Conservation (phyloP, 768 basidiomycete species). For the Porpolomopsis calyptriformis region DNA sequence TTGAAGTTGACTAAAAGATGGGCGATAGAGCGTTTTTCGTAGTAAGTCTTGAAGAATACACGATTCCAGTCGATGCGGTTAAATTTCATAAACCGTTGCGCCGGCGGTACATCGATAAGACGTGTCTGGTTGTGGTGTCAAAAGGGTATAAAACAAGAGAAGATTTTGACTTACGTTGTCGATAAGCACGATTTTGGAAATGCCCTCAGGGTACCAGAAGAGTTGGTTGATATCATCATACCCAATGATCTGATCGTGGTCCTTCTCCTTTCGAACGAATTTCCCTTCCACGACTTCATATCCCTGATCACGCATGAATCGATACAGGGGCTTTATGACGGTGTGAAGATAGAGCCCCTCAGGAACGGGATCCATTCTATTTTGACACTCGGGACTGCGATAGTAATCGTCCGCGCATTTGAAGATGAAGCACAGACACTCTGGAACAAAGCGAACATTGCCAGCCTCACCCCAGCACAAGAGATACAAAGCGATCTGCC, state of each 20-base stretch:
- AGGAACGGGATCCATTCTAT: slow-evolving; percentile 81
- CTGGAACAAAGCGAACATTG: slow-evolving; percentile 94
- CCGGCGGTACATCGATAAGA: slow-evolving; percentile 81
- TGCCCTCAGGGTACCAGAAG: slow-evolving; percentile 99
- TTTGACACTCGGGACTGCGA: slow-evolving; percentile 95
- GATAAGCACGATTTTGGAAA: slow-evolving; percentile 80
- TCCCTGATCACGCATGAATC: slow-evolving; percentile 93
- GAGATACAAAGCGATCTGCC: slow-evolving; percentile 91
- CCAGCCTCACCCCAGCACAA: slow-evolving; percentile 98
- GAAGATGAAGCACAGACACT: slow-evolving; percentile 98
- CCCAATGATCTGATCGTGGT: slow-evolving; percentile 94
- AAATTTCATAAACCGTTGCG: slow-evolving; percentile 89
- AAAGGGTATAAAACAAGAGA: background rate
- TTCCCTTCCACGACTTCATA: slow-evolving; percentile 94
- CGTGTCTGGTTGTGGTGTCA: slow-evolving; percentile 48
- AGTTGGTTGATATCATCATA: slow-evolving; percentile 99
- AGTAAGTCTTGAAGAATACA: slow-evolving; percentile 99
- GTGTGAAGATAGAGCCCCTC: slow-evolving; percentile 89
- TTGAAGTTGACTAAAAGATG: slow-evolving; percentile 99
- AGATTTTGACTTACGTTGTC: slow-evolving; percentile 58
- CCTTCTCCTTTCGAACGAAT: slow-evolving; percentile 87
- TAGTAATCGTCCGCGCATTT: slow-evolving; percentile 99
- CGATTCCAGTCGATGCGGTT: slow-evolving; percentile 87
- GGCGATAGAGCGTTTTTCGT: slow-evolving; percentile 85
- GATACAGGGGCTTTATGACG: slow-evolving; percentile 90